Evolutionary conservation across 2,329 filamentous ascomycete species (phyloP), one percentile per base, ranked within the genome.

Genomic region (Geosmithia putterillii): DNA sequence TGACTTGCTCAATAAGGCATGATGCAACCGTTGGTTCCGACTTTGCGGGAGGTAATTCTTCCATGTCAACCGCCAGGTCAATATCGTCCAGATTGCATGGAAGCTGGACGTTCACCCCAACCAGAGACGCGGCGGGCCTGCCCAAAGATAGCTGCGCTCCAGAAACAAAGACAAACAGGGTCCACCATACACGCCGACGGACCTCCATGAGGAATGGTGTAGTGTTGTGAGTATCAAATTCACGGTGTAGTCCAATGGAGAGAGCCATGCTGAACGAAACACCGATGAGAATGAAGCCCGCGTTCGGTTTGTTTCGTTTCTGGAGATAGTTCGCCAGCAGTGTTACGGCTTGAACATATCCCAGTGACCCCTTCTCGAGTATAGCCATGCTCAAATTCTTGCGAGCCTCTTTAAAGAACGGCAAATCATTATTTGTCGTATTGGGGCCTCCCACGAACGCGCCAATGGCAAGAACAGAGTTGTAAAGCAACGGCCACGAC

Each of bases 231-330:
- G 45, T 37, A 14, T 46, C 47, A 8, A 58, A 52, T 42, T 71
- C 65, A 4, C 62, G 61, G 46, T 71, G 67, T 0, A 73, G 55
- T 0, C 69, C 68, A 7, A 72, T 50, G 0, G 66, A 65, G 4
- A 71, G 53, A 0, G 67, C 67, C 58, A 71, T 66, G 28, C 66
- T 58, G 38, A 65, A 61, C 1, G 67, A 68, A 23, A 71, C 61
- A 0, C 68, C 69, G 25, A 69, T 60, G 35, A 67, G 65, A 44
- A 69, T 69, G 47, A 69, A 71, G 1, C 65, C 65, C 0, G 66
- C 69, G 45, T 72, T 72, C 6, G 67, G 66, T 3, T 65, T 55
- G 44, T 71, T 64, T 19, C 62, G 55, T 47, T 70, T 70, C 43
- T 71, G 69, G 2, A 70, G 55, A 49, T 71, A 70, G 35, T 69